Percentiles rank a stretch among this genome's conserved stretches.
Conservation (phyloP, 1,284 basidiomycete species). For the Omphalotus olearius region DNA sequence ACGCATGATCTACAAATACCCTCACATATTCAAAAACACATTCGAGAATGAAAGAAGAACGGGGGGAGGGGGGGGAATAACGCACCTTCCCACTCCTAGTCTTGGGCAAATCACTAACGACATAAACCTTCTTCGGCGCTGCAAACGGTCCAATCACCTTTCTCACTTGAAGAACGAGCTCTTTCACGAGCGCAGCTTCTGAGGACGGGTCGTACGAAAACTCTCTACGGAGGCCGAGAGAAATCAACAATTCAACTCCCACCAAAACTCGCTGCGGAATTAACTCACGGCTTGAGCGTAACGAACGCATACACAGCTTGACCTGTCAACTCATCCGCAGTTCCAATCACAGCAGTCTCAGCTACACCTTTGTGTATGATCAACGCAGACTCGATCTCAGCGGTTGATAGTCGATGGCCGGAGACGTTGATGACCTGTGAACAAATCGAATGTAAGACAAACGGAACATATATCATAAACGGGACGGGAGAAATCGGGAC, state of each 20-base stretch:
- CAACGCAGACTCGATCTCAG: slow-evolving; percentile 95
- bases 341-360: slow-evolving; percentile 93
- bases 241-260: background rate
- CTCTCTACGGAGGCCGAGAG: slow-evolving; percentile 47
- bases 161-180: slow-evolving; percentile 91
- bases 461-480: slow-evolving; percentile 1
- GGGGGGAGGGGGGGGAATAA: background rate
- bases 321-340: slow-evolving; percentile 83
- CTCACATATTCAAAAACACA: background rate
- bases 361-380: slow-evolving; percentile 94
- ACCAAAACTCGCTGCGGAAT: background rate
- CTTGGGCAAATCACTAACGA: slow-evolving; percentile 90
- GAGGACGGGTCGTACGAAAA: slow-evolving; percentile 72
- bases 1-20: slow-evolving; percentile 71
- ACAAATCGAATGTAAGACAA: slow-evolving; percentile 9
- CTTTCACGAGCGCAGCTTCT: slow-evolving; percentile 76
- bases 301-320: slow-evolving; percentile 87
- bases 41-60: background rate
- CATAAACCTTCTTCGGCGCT: slow-evolving; percentile 87
- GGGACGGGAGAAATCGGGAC: background rate
- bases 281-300: slow-evolving; percentile 70
- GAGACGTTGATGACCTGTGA: slow-evolving; percentile 90
- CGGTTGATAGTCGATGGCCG: slow-evolving; percentile 94
- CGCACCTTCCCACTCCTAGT: slow-evolving; percentile 92
- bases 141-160: slow-evolving; percentile 97